A percentile compares a stretch with the other conserved stretches of the same genome.
These are phyloP conservation scores for Carex pumila DNA, from an alignment of 176 grass and related monocot genomes.

Conservation along the genomic window DNA sequence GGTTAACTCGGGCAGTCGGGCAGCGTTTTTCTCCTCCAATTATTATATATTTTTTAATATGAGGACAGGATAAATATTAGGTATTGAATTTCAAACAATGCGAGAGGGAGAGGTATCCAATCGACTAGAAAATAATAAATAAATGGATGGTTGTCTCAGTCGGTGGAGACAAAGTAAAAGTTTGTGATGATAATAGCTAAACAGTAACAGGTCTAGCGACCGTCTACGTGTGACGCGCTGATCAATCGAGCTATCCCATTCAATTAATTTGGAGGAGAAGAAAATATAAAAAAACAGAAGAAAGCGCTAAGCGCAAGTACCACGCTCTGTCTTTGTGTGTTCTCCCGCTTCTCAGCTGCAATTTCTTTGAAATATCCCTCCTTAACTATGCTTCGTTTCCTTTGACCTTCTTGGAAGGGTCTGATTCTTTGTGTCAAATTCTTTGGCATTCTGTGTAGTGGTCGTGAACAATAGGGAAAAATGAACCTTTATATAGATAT, in stretches of 20 bases:
- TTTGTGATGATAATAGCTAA: neutral
- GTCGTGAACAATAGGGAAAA: neutral
- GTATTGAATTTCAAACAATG: neutral
- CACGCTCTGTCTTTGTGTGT: neutral
- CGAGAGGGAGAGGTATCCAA: neutral
- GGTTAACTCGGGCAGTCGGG: no score
- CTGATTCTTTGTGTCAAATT: neutral
- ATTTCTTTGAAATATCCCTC: constrained; percentile 17
- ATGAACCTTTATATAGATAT: neutral
- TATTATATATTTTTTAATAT: neutral
- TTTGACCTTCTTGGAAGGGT: neutral
- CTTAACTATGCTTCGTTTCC: neutral
- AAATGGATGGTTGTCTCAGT: neutral
- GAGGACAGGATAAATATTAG: neutral
- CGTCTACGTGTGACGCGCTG: neutral
- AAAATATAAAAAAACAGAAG: neutral
- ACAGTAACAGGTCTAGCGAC: neutral
- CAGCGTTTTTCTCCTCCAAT: neutral
- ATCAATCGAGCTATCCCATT: constrained; percentile 2
- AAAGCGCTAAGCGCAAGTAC: neutral
- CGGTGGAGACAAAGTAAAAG: constrained; percentile 2
- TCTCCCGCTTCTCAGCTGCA: constrained; percentile 6
- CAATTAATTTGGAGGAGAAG: neutral
- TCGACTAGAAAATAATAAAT: neutral
- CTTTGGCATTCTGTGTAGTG: neutral